Evolutionary conservation across 1,139 yeast genomes (phyloP), one percentile per base, ranked within the genome.

Genomic region (Pichia sp.): DNA sequence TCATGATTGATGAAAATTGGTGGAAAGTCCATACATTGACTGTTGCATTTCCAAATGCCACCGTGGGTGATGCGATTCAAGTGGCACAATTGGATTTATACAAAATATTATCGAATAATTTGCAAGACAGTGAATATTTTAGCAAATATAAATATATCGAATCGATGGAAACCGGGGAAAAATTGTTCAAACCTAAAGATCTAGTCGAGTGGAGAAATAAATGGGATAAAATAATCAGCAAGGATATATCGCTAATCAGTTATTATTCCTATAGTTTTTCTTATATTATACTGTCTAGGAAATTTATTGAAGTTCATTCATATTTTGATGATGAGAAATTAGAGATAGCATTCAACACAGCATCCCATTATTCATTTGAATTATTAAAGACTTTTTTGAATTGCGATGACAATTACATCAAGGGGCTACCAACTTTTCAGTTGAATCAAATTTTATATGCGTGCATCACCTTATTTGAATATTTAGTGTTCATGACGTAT

Each of bases 351-450:
- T 54, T 64, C 42, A 59, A 61, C 40, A 71, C 77, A 0, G 66
- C 71, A 45, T 66, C 66, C 46, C 50, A 52, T 29, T 61, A 66
- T 46, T 66, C 77, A 3, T 65, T 70, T 46, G 62, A 69, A 5
- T 62, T 74, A 23, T 53, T 75, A 32, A 62, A 65, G 16, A 65
- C 67, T 28, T 66, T 74, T 48, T 54, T 74, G n/a, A 57, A 64
- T 29, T 55, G 75, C 16, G 68, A 74, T 2, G 63, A 71, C 3
- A 59, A 68, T 1, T 55, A 71, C 29, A 68, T 76, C 2, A 69
- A 69, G 51, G 79, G 79, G 1, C 70, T 78, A 31, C 80, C 81
- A 1, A 66, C 68, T 3, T 67, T 70, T 43, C 67, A 75, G 4
- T 58, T 74, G 43, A 68, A 72, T 50, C 74, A 74, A 48, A 64